phyloP scores from a whole-genome alignment of 805 yeast genomes.

The Vanderwaltozyma polyspora region DNA sequence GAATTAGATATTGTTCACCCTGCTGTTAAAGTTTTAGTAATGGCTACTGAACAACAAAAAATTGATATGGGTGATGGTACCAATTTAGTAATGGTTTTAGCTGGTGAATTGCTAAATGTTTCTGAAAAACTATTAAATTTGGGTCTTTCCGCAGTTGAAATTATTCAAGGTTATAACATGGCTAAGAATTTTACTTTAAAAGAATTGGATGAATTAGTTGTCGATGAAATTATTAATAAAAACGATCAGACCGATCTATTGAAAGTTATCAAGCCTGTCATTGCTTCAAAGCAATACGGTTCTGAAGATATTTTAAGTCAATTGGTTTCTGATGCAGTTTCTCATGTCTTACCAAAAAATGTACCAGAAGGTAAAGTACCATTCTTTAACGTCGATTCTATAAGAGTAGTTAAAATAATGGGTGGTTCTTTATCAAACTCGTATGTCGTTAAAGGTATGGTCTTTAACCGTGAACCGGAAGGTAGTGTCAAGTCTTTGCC shows the following conservation, averaged over 20 bases:
- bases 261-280: conserved; percentile 74
- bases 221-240: conserved; percentile 41
- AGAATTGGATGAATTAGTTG: conserved; percentile 53
- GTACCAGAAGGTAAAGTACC: conserved; percentile 10
- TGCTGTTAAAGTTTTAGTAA: conserved; percentile 87
- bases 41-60: conserved; percentile 97
- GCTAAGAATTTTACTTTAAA: conserved; percentile 70
- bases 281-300: conserved; percentile 90
- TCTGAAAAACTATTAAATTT: conserved; percentile 75
- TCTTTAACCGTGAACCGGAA: conserved; percentile 95
- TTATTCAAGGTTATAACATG: conserved; percentile 81
- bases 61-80: conserved; percentile 96
- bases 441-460: conserved; percentile 91
- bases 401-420: conserved; percentile 94
- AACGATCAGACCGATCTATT: conserved; percentile 42
- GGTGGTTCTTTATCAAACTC: conserved; percentile 70
- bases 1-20: conserved; percentile 95
- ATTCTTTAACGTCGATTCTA: conserved; percentile 78
- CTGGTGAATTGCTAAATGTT: conserved; percentile 81
- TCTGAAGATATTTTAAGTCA: conserved; percentile 65
- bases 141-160: conserved; percentile 87
- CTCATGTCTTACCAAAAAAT: conserved; percentile 51
- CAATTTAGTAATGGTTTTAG: conserved; percentile 79
- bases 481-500: conserved; percentile 62
- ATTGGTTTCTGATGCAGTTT: conserved; percentile 76